Evolutionary conservation across 1,284 basidiomycete species (phyloP).

Genomic region (Xerocomus minutiporus): DNA sequence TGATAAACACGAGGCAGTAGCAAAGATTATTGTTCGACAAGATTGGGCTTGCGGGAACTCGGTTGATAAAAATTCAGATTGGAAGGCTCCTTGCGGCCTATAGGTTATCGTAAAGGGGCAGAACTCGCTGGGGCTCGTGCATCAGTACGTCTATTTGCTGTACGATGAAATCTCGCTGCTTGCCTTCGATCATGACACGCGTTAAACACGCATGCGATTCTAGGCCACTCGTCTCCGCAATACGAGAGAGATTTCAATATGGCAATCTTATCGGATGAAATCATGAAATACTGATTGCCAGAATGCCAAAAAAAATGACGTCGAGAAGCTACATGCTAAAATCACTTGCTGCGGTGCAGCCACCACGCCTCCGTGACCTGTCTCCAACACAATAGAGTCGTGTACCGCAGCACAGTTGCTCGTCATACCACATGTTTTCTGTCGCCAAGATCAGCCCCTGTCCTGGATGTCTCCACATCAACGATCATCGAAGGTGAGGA

Average conservation of each 20-base stretch:
- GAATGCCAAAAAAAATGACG: constrained; percentile 3
- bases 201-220: constrained; percentile 14
- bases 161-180: not conserved
- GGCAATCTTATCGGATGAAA: constrained; percentile 25
- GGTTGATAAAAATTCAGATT: constrained; percentile 5
- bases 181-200: constrained; percentile 18
- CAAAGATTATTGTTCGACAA: constrained; percentile 4
- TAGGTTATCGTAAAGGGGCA: constrained; percentile 2
- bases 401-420: constrained; percentile 3
- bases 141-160: constrained; percentile 16
- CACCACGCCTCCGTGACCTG: constrained; percentile 7
- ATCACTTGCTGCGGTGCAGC: not conserved
- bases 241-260: not conserved
- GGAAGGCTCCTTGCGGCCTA: constrained; percentile 20
- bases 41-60: not conserved
- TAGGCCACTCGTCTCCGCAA: constrained; percentile 4
- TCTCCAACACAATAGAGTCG: not conserved
- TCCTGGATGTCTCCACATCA: constrained; percentile 10
- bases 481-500: constrained; percentile 24
- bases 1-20: constrained; percentile 26
- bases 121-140: not conserved
- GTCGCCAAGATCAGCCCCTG: constrained; percentile 9
- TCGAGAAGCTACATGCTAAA: not conserved
- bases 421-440: constrained; percentile 14
- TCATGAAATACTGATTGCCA: constrained; percentile 20